Evolutionary conservation across 2,329 filamentous ascomycete species (phyloP).

Genomic region (Beauveria australis): DNA sequence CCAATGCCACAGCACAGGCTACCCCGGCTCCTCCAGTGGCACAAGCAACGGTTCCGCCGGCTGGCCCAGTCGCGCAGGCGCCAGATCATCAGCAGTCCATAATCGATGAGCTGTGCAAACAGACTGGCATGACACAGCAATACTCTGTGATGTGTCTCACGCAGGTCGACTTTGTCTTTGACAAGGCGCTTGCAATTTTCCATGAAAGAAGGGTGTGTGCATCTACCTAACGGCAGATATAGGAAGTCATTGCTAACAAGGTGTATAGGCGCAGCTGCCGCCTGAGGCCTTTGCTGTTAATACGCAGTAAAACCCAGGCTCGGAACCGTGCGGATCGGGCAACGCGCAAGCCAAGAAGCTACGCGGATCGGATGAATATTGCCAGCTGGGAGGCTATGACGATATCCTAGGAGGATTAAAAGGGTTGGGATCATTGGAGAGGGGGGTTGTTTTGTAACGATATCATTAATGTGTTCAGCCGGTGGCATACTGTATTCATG

Average conservation of each 20-base stretch:
- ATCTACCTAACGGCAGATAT: not conserved
- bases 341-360: not conserved
- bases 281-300: slow-evolving; percentile 36
- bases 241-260: slow-evolving; percentile 11
- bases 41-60: slow-evolving; percentile 1
- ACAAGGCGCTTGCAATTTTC: slow-evolving; percentile 67
- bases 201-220: slow-evolving; percentile 60
- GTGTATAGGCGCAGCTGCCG: slow-evolving; percentile 35
- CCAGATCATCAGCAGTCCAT: slow-evolving; percentile 55
- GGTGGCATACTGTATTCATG: slow-evolving; percentile 7
- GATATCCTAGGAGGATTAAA: not conserved
- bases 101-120: slow-evolving; percentile 65
- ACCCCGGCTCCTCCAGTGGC: slow-evolving; percentile 14
- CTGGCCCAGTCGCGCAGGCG: slow-evolving; percentile 18
- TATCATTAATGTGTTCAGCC: not conserved
- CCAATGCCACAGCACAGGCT: slow-evolving; percentile 19
- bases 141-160: slow-evolving; percentile 76
- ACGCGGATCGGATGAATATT: not conserved
- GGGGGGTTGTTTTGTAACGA: not conserved
- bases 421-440: not conserved
- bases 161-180: slow-evolving; percentile 72
- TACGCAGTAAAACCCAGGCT: slow-evolving; percentile 9
- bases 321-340: not conserved
- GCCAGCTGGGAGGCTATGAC: not conserved
- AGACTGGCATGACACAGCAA: slow-evolving; percentile 70